Base-by-base conservation (phyloP, 352 stramenopile genomes). In the Saprolegnia diclina region DNA sequence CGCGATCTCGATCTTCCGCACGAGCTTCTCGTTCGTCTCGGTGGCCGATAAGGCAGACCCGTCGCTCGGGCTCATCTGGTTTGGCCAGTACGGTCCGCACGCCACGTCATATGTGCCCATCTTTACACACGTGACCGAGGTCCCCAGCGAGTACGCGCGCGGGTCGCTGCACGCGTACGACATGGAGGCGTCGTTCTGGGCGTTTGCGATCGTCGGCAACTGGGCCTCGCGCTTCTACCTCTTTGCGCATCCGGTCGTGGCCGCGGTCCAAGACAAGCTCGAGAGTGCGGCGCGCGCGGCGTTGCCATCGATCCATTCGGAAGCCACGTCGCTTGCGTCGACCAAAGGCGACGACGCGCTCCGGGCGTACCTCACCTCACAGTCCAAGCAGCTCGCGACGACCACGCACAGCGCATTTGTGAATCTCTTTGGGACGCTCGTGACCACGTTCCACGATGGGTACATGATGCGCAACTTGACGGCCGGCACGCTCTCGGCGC, bases 1-100 rank as follows among this genome's bases (percentile, higher is more conserved):
- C 29, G 82, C 90, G 1, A 98, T 98, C 74, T 97, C 91, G 5
- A 90, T 98, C 50, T 98, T 97, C 76, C 90, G 94, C 21, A 90
- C 92, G 18, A 93, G 79, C 35, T 97, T 98, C 80, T 92, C 83
- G 64, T 94, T 92, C 61, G 83, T 94, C 19, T 87, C 87, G 9
- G 79, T 94, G 40, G 54, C 87, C 37, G 79, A 92, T 61, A 67
- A 74, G 0, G 48, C 74, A 24, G 85, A 90, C 50, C 18, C 75
- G 5, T 77, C 89, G 73, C 80, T 87, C 29, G 82, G 79, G 3
- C 83, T 82, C 66, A 71, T 94, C 16, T 91, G 85, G 82, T 96
- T 97, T 70, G 89, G 89, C n/a, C 91, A 97, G 77, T 97, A 97
- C 70, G 90, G 89, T 1, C 84, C 92, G 4, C 88, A 97, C 65